Percentiles rank a stretch among this genome's conserved stretches.
These are phyloP conservation scores for Petunia hybrid DNA, from an alignment of 305 asterid genomes.

Conservation along the genomic window DNA sequence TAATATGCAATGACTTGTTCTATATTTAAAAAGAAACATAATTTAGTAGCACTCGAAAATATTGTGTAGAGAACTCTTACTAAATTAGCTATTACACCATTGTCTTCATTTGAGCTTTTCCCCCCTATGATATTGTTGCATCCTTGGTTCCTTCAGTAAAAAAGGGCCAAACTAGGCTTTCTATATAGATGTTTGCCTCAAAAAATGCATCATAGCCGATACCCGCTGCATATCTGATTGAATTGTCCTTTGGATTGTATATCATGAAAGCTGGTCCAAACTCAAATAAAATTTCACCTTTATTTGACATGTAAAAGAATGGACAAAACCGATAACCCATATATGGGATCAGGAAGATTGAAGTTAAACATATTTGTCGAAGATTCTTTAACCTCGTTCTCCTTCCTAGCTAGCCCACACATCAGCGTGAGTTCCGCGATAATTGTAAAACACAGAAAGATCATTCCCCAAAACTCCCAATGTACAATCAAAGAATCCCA, in stretches of 20 bases:
- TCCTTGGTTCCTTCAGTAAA: constrained; percentile 23
- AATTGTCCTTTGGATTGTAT: constrained; percentile 45
- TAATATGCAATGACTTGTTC: too few relatives aligned
- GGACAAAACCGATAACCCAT: background rate
- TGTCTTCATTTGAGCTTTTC: background rate
- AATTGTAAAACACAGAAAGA: constrained; percentile 45
- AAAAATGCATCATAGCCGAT: constrained; percentile 3
- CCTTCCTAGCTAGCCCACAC: constrained; percentile 57
- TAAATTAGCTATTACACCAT: background rate
- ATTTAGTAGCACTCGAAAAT: too few relatives aligned
- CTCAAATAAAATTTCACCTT: constrained; percentile 52
- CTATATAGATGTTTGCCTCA: constrained; percentile 47
- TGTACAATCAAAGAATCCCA: constrained; percentile 25
- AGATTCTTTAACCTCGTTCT: constrained; percentile 26
- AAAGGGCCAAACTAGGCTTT: constrained; percentile 52
- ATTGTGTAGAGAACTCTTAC: background rate
- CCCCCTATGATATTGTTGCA: background rate
- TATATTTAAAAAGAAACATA: too few relatives aligned
- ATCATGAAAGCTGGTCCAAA: constrained; percentile 34
- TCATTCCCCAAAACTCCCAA: constrained; percentile 54
- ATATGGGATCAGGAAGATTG: constrained; percentile 17
- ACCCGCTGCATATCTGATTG: constrained; percentile 32
- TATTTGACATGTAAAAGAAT: constrained; percentile 46
- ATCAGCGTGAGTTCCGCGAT: constrained; percentile 27
- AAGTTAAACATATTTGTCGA: constrained; percentile 52